Evolutionary conservation across 2,329 filamentous ascomycete species (phyloP).

Genomic region (Fusarium mangiferae): DNA sequence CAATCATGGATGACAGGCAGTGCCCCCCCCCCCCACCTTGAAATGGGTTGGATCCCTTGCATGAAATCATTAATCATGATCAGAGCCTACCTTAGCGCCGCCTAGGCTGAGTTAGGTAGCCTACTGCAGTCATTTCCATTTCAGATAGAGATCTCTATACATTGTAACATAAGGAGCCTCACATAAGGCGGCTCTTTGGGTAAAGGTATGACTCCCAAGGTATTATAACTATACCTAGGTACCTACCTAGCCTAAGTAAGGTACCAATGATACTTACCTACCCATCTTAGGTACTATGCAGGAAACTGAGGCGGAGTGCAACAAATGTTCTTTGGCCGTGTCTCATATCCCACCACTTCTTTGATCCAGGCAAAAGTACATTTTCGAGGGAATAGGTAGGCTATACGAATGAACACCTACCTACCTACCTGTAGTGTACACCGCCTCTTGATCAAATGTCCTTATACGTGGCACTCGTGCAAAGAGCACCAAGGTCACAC

Average conservation of each 20-base stretch:
- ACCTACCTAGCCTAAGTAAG: background rate
- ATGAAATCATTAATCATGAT: background rate
- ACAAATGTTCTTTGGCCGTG: background rate
- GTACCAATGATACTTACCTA: background rate
- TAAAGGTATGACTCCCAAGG: background rate
- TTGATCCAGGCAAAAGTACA: background rate
- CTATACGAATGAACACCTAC: background rate
- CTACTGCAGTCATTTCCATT: background rate
- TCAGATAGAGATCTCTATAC: background rate
- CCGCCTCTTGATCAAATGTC: background rate
- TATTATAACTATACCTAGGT: background rate
- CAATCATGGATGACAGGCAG: background rate
- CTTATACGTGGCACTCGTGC: constrained; percentile 5
- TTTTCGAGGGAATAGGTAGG: background rate
- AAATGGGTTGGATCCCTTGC: background rate
- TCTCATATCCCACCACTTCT: background rate
- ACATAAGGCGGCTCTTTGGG: background rate
- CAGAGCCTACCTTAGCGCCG: background rate
- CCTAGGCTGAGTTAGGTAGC: background rate
- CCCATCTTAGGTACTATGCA: background rate
- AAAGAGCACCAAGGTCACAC: background rate
- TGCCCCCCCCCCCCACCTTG: background rate
- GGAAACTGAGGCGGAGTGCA: background rate
- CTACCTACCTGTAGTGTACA: background rate
- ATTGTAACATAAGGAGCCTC: background rate